These are phyloP conservation scores for Geosmithia morbida DNA, from an alignment of 2,329 filamentous ascomycete species.

Conservation along the genomic window DNA sequence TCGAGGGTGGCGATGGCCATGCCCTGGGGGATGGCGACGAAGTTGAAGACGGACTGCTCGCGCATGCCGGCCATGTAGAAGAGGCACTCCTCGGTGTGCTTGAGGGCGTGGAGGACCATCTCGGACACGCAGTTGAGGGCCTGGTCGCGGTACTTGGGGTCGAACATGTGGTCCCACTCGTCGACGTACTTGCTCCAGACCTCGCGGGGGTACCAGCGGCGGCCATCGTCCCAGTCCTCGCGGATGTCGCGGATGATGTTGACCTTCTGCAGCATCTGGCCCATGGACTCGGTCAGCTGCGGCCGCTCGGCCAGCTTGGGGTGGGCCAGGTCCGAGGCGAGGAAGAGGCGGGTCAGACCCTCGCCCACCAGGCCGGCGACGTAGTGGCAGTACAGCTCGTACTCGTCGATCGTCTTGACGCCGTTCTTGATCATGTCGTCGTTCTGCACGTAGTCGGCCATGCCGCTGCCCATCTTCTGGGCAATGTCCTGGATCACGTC, in stretches of 20 bases:
- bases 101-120: conserved; percentile 83
- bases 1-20: conserved; percentile 97
- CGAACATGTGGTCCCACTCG: conserved; percentile 80
- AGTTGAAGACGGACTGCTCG: conserved; percentile 98
- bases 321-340: conserved; percentile 76
- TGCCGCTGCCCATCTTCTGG: conserved; percentile 90
- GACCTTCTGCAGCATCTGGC: conserved; percentile 91
- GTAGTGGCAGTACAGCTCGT: conserved; percentile 95
- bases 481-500: conserved; percentile 88
- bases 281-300: conserved; percentile 86
- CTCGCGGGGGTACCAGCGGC: conserved; percentile 89
- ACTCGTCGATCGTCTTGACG: conserved; percentile 72
- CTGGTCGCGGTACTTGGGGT: conserved; percentile 59
- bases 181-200: conserved; percentile 95
- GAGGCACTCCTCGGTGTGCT: conserved; percentile 82
- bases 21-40: conserved; percentile 87
- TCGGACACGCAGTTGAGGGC: conserved; percentile 81
- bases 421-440: conserved; percentile 68
- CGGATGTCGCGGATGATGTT: conserved; percentile 96
- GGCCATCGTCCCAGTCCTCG: conserved; percentile 77
- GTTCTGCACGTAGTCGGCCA: conserved; percentile 89
- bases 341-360: conserved; percentile 79
- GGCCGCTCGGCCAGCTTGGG: conserved; percentile 66
- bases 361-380: conserved; percentile 98
- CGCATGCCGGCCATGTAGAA: conserved; percentile 92